phyloP scores from a whole-genome alignment of 176 grass and related monocot species.

The Elaeis guineensis region DNA sequence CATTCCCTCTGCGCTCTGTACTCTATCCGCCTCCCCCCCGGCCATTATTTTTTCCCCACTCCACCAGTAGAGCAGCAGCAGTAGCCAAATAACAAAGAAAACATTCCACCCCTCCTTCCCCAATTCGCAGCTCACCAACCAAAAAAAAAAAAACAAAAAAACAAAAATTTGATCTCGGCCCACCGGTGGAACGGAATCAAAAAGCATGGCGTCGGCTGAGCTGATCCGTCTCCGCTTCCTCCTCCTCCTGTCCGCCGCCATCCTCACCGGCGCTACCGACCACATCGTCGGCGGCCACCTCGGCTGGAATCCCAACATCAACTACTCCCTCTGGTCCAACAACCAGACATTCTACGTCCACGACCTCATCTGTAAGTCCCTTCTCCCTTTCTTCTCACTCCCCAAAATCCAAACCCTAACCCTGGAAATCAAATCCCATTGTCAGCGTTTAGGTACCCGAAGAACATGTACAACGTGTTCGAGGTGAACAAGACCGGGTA shows the following conservation, averaged over 20 bases:
- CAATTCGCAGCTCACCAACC: too few species aligned
- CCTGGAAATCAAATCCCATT: too few species aligned
- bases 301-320: slow-evolving; percentile 97
- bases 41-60: too few species aligned
- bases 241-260: neutral
- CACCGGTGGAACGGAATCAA: too few species aligned
- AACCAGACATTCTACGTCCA: slow-evolving; percentile 76
- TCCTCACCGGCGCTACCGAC: slow-evolving; percentile 41
- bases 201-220: too few species aligned
- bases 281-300: slow-evolving; percentile 78
- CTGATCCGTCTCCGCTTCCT: slow-evolving; percentile 10
- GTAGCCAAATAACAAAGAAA: too few species aligned
- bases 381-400: neutral
- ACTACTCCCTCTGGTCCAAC: slow-evolving; percentile 67
- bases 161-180: too few species aligned
- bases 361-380: slow-evolving; percentile 73
- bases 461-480: slow-evolving; percentile 74
- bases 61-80: too few species aligned
- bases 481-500: slow-evolving; percentile 83
- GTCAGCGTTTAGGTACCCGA: slow-evolving; percentile 79
- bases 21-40: too few species aligned
- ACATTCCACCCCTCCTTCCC: too few species aligned
- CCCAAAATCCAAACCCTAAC: neutral
- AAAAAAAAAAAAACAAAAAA: too few species aligned
- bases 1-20: too few species aligned